Evolutionary conservation across 306 rosid species (phyloP), one percentile per base, ranked within the genome.

Genomic region (Lathyrus tuberosus): DNA sequence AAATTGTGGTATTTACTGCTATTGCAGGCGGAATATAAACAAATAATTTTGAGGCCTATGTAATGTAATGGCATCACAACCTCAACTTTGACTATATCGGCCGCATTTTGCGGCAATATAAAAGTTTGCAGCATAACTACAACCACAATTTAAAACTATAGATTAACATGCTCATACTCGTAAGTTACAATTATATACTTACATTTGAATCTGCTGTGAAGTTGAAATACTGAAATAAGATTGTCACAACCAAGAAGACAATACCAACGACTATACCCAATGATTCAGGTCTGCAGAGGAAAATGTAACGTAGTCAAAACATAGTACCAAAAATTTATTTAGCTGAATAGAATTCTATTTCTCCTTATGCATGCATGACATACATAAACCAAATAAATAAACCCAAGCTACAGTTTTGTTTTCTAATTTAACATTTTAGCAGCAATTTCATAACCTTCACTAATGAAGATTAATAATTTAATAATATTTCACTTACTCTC

Each of bases 181-280:
- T 58, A 49, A 71, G 31, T 69, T 56, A 15, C 28, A 51, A 61
- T 43, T 10, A 68, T 52, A 69, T 22, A 62, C 83, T 74, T 74
- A 94, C 99, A 78, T 72, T 84, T 69, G 99, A 94, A 86, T 94
- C 97, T 43, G 88, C 81, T 13, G 96, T 83, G 82, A 91, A 89
- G 85, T 94, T 90, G 77, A 91, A 94, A 78, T 86, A 88, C 86
- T 91, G 96, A 83, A 94, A 94, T 63, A 89, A 70, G 79, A 89
- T 87, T 74, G 86, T 86, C 78, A 91, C 58, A 46, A 94, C 92
- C 86, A 94, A 70, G 89, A 85, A 94, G 67, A 88, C 89, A 78
- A 89, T 84, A 69, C 89, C 95, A 79, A 94, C 95, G 69, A 84
- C 99, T 71, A 94, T 81, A 40, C 99, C 97, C 85, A 94, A 73